A percentile compares a stretch with the other conserved stretches of the same genome.
Evolutionary conservation across 169 alveolate species (phyloP).

Genomic region (Cryptosporidium sp.): DNA sequence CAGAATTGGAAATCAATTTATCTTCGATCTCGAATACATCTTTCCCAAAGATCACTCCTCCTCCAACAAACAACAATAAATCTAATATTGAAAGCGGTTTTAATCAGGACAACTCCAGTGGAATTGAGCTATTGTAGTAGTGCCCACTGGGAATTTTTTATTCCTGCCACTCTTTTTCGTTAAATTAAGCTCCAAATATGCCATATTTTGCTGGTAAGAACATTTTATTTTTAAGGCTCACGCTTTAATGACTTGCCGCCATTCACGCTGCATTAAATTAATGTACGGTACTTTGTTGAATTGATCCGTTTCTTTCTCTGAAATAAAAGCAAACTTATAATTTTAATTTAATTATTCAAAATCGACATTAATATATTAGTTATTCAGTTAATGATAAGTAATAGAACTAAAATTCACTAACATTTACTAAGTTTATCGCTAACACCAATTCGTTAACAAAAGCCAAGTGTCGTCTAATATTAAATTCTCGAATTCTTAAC

Average conservation of each 20-base stretch:
- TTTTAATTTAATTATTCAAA: background rate
- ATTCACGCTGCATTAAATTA: background rate
- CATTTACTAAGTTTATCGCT: background rate
- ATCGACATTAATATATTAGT: slow-evolving; percentile 8
- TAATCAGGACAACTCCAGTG: slow-evolving; percentile 20
- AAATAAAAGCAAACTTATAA: background rate
- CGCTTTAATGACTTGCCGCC: background rate
- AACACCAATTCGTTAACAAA: background rate
- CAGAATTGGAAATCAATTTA: slow-evolving; percentile 11
- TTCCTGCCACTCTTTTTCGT: background rate
- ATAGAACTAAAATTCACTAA: slow-evolving; percentile 22
- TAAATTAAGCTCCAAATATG: background rate
- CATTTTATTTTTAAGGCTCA: background rate
- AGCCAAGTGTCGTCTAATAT: background rate
- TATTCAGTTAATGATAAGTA: slow-evolving; percentile 18
- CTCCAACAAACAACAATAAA: slow-evolving; percentile 4
- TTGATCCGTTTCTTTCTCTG: background rate
- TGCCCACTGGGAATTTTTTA: background rate
- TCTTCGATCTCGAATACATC: background rate
- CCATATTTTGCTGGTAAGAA: background rate
- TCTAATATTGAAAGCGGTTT: background rate
- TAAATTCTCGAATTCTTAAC: background rate
- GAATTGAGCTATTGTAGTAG: slow-evolving; percentile 43
- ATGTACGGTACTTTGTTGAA: background rate
- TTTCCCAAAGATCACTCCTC: slow-evolving; percentile 67